These are phyloP conservation scores for Durotheca rogersii DNA, from an alignment of 495 filamentous ascomycete genomes.

Conservation along the genomic window DNA sequence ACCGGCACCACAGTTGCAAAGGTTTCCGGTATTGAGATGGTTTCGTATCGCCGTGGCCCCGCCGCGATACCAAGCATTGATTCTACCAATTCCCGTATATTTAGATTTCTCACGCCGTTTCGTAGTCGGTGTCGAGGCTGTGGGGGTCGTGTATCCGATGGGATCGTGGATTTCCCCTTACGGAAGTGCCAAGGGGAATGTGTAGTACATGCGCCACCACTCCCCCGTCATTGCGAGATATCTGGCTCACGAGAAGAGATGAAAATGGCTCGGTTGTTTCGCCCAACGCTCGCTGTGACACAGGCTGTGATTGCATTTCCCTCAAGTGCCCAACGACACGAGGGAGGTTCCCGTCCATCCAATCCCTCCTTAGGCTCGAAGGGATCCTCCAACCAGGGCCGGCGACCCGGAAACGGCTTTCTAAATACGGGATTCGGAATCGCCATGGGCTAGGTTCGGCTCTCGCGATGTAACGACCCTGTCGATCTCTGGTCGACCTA, in stretches of 20 bases:
- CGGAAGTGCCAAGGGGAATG: conserved; percentile 11
- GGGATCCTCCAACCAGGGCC: conserved; percentile 6
- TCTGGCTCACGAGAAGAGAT: conserved; percentile 15
- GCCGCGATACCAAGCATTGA: background rate
- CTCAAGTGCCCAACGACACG: conserved; percentile 8
- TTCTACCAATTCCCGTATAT: no score
- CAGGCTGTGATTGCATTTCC: conserved; percentile 16
- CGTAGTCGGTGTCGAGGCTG: conserved; percentile 4
- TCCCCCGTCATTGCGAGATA: conserved; percentile 13
- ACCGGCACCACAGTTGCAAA: no score
- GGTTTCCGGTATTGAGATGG: background rate
- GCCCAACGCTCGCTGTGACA: conserved; percentile 14
- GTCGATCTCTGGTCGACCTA: conserved; percentile 19
- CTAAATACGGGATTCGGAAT: conserved; percentile 23
- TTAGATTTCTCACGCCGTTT: conserved; percentile 13
- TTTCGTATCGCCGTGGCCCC: background rate
- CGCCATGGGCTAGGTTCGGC: conserved; percentile 8
- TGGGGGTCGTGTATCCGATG: conserved; percentile 11
- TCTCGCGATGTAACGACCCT: conserved; percentile 18
- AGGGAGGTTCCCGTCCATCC: background rate
- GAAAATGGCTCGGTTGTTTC: conserved; percentile 14
- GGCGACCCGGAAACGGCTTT: conserved; percentile 3
- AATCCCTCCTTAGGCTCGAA: conserved; percentile 1
- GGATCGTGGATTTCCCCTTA: conserved; percentile 21
- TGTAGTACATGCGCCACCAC: conserved; percentile 8